These are phyloP conservation scores for Mycogone perniciosa DNA, from an alignment of 2,329 filamentous ascomycete species.

Conservation along the genomic window DNA sequence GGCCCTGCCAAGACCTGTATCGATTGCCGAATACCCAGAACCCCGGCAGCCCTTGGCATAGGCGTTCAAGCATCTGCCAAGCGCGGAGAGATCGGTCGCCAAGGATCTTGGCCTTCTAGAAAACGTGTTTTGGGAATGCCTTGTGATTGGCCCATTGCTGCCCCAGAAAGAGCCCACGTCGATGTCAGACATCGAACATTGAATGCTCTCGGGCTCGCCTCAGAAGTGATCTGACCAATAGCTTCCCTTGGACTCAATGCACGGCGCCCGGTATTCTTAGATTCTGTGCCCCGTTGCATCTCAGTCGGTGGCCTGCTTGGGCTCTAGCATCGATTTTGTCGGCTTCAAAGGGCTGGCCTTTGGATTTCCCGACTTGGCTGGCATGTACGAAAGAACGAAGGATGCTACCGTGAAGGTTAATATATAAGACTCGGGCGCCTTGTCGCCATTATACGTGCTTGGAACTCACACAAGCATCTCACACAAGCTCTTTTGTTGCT, in stretches of 20 bases:
- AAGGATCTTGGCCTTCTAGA: slow-evolving; percentile 5
- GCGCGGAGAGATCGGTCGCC: slow-evolving; percentile 4
- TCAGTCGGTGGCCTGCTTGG: slow-evolving; percentile 3
- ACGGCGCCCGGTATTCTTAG: background rate
- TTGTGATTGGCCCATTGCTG: slow-evolving; percentile 10
- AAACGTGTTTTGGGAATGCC: slow-evolving; percentile 7
- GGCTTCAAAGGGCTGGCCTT: slow-evolving; percentile 2
- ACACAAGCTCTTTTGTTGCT: slow-evolving; percentile 7
- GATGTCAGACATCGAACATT: background rate
- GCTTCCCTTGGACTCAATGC: background rate
- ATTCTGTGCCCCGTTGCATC: slow-evolving; percentile 8
- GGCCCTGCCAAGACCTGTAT: background rate
- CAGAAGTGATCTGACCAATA: slow-evolving; percentile 8
- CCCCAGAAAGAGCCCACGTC: background rate
- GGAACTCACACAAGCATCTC: slow-evolving; percentile 6
- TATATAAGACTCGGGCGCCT: slow-evolving; percentile 5
- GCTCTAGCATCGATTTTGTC: slow-evolving; percentile 4
- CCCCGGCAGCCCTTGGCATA: background rate
- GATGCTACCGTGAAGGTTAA: background rate
- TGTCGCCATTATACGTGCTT: background rate
- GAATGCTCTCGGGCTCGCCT: slow-evolving; percentile 4
- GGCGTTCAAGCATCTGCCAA: slow-evolving; percentile 8
- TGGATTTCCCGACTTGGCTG: background rate
- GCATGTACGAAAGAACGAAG: background rate
- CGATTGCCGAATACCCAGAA: slow-evolving; percentile 2